These are phyloP conservation scores for Inga oerstediana DNA, from an alignment of 306 rosid genomes.

Conservation along the genomic window DNA sequence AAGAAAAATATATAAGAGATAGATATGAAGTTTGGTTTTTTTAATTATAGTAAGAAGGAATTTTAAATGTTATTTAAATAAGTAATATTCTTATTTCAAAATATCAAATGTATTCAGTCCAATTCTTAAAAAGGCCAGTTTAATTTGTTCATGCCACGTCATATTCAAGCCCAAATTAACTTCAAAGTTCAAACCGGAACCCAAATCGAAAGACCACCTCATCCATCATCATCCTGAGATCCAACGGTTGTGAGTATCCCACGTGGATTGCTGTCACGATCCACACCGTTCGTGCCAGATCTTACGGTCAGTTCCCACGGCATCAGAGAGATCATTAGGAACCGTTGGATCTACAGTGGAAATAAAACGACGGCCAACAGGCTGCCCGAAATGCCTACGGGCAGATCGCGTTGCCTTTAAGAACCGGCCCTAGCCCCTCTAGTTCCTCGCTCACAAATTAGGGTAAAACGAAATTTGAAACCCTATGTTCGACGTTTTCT, in stretches of 20 bases:
- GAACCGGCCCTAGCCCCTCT: conserved; percentile 54
- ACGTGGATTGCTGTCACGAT: conserved; percentile 28
- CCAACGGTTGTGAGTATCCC: background rate
- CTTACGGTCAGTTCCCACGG: conserved; percentile 48
- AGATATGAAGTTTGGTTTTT: background rate
- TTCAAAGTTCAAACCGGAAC: conserved; percentile 42
- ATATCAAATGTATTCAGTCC: background rate
- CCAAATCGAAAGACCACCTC: conserved; percentile 37
- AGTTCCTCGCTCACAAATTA: conserved; percentile 57
- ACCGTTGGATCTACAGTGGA: conserved; percentile 39
- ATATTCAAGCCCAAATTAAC: conserved; percentile 37
- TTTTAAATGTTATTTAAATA: background rate
- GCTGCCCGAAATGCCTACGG: conserved; percentile 61
- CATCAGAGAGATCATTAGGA: background rate
- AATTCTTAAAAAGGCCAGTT: background rate
- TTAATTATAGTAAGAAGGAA: background rate
- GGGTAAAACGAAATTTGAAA: conserved; percentile 47
- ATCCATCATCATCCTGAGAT: background rate
- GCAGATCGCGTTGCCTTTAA: conserved; percentile 93
- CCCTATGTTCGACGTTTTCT: conserved; percentile 38
- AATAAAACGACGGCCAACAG: conserved; percentile 8
- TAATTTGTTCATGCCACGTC: background rate
- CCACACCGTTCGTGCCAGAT: conserved; percentile 63
- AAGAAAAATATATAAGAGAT: background rate
- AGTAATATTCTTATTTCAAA: background rate